Base-by-base conservation (phyloP, 495 filamentous ascomycete genomes). In the Xylaria castorea region DNA sequence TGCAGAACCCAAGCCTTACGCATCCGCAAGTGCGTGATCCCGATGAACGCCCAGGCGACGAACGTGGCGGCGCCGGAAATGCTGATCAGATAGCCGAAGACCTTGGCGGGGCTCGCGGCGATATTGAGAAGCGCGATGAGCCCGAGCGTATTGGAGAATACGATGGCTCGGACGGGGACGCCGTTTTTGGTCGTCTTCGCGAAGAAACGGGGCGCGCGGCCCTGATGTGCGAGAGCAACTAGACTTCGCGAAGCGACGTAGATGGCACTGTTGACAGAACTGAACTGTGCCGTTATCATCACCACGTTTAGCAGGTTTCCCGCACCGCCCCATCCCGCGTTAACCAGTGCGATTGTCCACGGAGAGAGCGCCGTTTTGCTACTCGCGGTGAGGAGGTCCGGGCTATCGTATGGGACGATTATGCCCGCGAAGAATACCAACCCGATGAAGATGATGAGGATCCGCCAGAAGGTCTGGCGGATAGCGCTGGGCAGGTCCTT, bases 301-400 rank as follows among this genome's bases (percentile, higher is more conserved):
- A 90, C 87, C 9, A 90, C 91, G 74, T 93, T 93, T 76, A 93
- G 89, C 67, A 92, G 85, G n/a, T 86, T 86, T 0, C 88, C 87
- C 4, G 92, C 82, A 3, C 86, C 88, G 3, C 85, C 85, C 61
- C 92, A 91, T 5, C 88, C 87, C 3, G 89, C 89, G 27, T 87
- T 80, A 53, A 86, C 75, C 27, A 86, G 80, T 27, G 87, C 87
- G 57, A 90, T 86, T 66, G 88, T 87, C 82, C 87, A 88, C 0
- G 88, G 88, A 3, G 86, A 88, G 6, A 82, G 86, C 14, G 90
- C 88, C 5, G 89, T 88, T 40, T 84, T 82, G 40, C 79, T 80
- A 1, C 81, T 80, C 11, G 83, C 86, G 12, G 80, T 81, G 14
- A 90, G 81, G 3, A 92, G 84, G 32, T 75, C 67, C 30, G 74